Evolutionary conservation across 371 early-diverging fungal genomes (phyloP).

Genomic region (Spraguea lophii): DNA sequence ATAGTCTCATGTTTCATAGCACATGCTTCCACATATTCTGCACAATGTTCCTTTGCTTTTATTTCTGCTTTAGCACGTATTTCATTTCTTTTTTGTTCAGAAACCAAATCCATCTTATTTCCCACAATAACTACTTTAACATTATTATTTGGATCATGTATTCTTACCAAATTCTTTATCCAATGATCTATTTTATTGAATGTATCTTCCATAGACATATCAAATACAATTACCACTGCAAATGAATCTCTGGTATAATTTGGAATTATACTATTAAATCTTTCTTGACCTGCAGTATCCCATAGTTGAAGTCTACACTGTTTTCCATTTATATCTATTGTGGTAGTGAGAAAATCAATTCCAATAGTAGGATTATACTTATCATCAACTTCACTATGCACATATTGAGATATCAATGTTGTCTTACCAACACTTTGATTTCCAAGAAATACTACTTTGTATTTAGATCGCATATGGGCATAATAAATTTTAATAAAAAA

Average conservation of each 20-base stretch:
- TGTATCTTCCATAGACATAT: slow-evolving; percentile 56
- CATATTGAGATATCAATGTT: slow-evolving; percentile 64
- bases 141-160: slow-evolving; percentile 69
- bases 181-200: slow-evolving; percentile 80
- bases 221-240: slow-evolving; percentile 75
- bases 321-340: slow-evolving; percentile 30
- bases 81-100: slow-evolving; percentile 48
- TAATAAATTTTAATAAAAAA: too few species aligned
- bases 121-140: slow-evolving; percentile 79
- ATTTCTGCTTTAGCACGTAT: background rate
- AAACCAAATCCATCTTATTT: slow-evolving; percentile 88
- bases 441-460: slow-evolving; percentile 47
- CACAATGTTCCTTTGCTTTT: slow-evolving; percentile 34
- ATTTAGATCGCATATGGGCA: slow-evolving; percentile 40
- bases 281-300: slow-evolving; percentile 48
- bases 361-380: slow-evolving; percentile 79
- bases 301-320: slow-evolving; percentile 43
- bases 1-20: slow-evolving; percentile 41
- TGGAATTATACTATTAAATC: slow-evolving; percentile 60
- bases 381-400: slow-evolving; percentile 20
- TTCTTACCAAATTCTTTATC: slow-evolving; percentile 87
- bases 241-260: slow-evolving; percentile 89
- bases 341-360: slow-evolving; percentile 74
- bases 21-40: slow-evolving; percentile 35
- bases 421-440: slow-evolving; percentile 75